phyloP scores from a whole-genome alignment of 495 filamentous ascomycete species.

The Podospora conica region DNA sequence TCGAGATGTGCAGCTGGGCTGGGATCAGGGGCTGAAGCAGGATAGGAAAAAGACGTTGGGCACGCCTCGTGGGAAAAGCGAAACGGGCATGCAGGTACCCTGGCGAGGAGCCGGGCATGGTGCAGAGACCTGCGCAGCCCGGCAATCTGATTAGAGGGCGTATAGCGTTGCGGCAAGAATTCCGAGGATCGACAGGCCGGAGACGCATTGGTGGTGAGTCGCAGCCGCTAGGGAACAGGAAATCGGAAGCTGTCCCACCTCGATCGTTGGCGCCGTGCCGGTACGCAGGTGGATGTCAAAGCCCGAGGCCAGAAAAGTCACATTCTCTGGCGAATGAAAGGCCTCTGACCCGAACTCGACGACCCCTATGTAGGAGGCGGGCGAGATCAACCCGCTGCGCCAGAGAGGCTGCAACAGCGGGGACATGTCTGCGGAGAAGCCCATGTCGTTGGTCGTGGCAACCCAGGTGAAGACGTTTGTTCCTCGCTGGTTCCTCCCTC shows the following conservation, averaged over 20 bases:
- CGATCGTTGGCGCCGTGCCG: slow-evolving; percentile 19
- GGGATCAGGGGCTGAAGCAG: neutral
- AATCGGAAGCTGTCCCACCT: neutral
- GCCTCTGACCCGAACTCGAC: slow-evolving; percentile 26
- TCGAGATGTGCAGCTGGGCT: neutral
- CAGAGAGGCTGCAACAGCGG: slow-evolving; percentile 26
- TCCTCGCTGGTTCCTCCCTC: slow-evolving; percentile 23
- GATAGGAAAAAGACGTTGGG: neutral
- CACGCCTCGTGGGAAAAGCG: neutral
- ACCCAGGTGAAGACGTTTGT: slow-evolving; percentile 27
- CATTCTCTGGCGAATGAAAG: slow-evolving; percentile 21
- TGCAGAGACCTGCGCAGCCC: neutral
- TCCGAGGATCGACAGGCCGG: slow-evolving; percentile 19
- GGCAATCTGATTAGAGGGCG: slow-evolving; percentile 15
- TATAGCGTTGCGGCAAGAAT: slow-evolving; percentile 17
- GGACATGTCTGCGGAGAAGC: slow-evolving; percentile 24
- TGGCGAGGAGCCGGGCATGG: slow-evolving; percentile 4
- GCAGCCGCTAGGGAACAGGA: slow-evolving; percentile 6
- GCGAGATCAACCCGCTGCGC: slow-evolving; percentile 22
- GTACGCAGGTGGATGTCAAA: slow-evolving; percentile 17
- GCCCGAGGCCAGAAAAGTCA: slow-evolving; percentile 24
- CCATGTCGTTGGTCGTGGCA: slow-evolving; percentile 12
- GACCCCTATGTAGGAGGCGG: slow-evolving; percentile 18
- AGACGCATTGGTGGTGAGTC: neutral
- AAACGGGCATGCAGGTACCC: slow-evolving; percentile 22